Evolutionary conservation across 2,329 filamentous ascomycete genomes (phyloP), one percentile per base, ranked within the genome.

Genomic region (Nigrospora oryzae): DNA sequence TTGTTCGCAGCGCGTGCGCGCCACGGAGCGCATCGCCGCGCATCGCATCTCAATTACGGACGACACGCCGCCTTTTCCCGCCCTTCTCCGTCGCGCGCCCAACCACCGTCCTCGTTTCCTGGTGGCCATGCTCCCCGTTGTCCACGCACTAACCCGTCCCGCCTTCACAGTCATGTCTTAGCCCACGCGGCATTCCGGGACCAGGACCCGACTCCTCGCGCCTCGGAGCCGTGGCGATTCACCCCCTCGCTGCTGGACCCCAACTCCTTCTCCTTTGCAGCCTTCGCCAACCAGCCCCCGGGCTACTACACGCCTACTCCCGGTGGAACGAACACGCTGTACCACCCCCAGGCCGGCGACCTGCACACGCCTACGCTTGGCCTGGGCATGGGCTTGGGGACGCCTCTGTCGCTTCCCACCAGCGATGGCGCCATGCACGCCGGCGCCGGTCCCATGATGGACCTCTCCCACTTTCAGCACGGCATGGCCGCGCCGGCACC

Each of bases 251-350:
- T 95, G 46, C 77, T 97, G 60, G 91, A 97, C 60, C 82, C 89
- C 15, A 89, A 84, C 62, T 86, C 87, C 30, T 88, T 88, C 62
- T 79, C 81, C 19, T 96, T 95, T 65, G 75, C 81, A 48, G 75
- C 76, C 45, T 91, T 95, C 58, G 81, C 84, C 51, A 88, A 86
- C 63, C 86, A 90, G 51, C 79, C 84, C 38, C 79, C 86, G 14
- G 86, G 84, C 13, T 93, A 93, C 65, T 96, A 95, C 65, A 90
- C 89, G 8, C 87, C 90, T 2, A 94, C 88, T 1, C 86, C 89
- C 2, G 87, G 86, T 51, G 86, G 85, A 38, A 84, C 82, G 51
- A 88, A 85, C 59, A 85, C 86, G 15, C 67, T 91, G 52, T 94
- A 89, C 59, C 88, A 94, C 60, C 80, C 77, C 42, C 87, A 90